phyloP scores from a whole-genome alignment of 306 rosid species.

The Sindora glabra region DNA sequence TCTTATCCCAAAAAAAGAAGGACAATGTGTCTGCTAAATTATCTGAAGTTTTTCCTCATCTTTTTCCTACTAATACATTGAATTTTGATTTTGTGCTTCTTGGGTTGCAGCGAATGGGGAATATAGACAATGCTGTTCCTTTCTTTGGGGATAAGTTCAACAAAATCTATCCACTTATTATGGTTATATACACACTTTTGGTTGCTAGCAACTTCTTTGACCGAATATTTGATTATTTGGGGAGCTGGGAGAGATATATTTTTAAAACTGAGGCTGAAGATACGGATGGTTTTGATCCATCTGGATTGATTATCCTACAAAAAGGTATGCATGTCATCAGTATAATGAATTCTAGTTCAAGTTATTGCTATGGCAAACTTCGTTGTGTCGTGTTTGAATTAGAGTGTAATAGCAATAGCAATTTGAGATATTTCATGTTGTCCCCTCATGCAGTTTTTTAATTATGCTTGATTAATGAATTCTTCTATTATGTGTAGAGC shows the following conservation, averaged over 20 bases:
- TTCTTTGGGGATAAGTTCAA: slow-evolving; percentile 78
- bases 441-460: background rate
- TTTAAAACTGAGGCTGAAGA: slow-evolving; percentile 83
- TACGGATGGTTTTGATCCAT: slow-evolving; percentile 86
- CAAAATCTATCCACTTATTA: slow-evolving; percentile 90
- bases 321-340: slow-evolving; percentile 48
- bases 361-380: background rate
- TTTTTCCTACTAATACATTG: too few species aligned
- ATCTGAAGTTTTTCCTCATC: too few species aligned
- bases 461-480: slow-evolving; percentile 1
- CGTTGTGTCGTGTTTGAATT: slow-evolving; percentile 4
- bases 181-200: slow-evolving; percentile 91
- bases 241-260: slow-evolving; percentile 83
- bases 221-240: slow-evolving; percentile 64
- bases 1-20: too few species aligned
- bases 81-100: slow-evolving; percentile 11
- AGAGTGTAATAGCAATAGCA: background rate
- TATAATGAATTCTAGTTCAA: background rate
- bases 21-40: too few species aligned
- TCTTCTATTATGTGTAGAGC: slow-evolving; percentile 48
- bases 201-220: slow-evolving; percentile 91
- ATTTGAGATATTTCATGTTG: slow-evolving; percentile 1
- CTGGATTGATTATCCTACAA: slow-evolving; percentile 85
- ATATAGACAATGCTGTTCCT: slow-evolving; percentile 74
- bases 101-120: slow-evolving; percentile 89